Conservation (phyloP, 495 filamentous ascomycete genomes). For the Tuber borchii region DNA sequence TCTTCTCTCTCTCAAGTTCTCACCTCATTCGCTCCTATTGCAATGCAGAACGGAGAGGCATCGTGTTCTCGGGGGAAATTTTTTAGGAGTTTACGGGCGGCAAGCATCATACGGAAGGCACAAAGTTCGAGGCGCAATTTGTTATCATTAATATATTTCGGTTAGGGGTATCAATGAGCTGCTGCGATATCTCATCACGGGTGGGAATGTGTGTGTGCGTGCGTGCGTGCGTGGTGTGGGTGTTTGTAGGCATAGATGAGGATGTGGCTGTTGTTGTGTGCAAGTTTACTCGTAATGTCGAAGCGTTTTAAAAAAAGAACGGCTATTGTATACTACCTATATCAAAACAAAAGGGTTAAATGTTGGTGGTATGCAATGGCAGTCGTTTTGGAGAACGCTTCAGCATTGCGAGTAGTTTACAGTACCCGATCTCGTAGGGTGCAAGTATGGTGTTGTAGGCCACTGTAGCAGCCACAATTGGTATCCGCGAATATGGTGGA, state of each 20-base stretch:
- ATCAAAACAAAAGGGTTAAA: too few relatives aligned
- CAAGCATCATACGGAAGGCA: slow-evolving; percentile 5
- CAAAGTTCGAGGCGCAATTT: slow-evolving; percentile 1
- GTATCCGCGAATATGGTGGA: not conserved
- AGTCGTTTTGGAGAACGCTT: too few relatives aligned
- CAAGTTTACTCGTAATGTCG: too few relatives aligned
- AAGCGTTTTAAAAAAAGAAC: too few relatives aligned
- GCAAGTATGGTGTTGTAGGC: not conserved
- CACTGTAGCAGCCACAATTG: not conserved
- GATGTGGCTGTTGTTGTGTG: not conserved
- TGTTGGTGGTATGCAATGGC: too few relatives aligned
- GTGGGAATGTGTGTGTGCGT: not conserved
- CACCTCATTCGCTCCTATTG: not conserved
- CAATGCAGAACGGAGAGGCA: not conserved
- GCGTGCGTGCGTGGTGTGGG: not conserved
- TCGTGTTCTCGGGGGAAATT: not conserved
- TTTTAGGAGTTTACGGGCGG: slow-evolving; percentile 4
- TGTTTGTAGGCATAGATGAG: not conserved
- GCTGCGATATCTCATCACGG: not conserved
- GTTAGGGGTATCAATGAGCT: not conserved
- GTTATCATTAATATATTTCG: slow-evolving; percentile 2
- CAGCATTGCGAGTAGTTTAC: too few relatives aligned
- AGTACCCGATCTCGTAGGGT: not conserved
- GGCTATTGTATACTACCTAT: too few relatives aligned
- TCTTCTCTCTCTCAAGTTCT: not conserved